These are phyloP conservation scores for Pulicaria dysenterica DNA, from an alignment of 129 eudicot species.

Conservation along the genomic window DNA sequence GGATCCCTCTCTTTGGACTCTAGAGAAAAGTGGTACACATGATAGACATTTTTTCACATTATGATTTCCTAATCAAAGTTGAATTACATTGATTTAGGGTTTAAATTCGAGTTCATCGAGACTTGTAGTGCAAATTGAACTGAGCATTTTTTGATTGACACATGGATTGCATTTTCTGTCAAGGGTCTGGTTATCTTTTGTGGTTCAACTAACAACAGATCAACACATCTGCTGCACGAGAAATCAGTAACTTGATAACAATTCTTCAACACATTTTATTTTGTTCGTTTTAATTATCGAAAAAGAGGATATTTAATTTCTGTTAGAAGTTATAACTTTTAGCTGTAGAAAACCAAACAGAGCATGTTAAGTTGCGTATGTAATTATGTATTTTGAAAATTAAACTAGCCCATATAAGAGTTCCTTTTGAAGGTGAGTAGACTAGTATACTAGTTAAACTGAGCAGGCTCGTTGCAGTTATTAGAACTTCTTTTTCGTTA, in stretches of 20 bases:
- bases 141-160: background rate
- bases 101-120: background rate
- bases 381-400: too few relatives aligned
- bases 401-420: too few relatives aligned
- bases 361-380: background rate
- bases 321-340: background rate
- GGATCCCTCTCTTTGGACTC: background rate
- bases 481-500: too few relatives aligned
- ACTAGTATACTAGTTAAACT: too few relatives aligned
- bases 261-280: background rate
- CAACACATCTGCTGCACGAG: too few relatives aligned
- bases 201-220: too few relatives aligned
- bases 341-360: background rate
- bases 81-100: constrained; percentile 6
- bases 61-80: background rate
- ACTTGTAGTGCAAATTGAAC: too few relatives aligned
- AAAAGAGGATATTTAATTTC: background rate
- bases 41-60: background rate
- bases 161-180: too few relatives aligned
- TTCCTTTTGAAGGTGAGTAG: too few relatives aligned
- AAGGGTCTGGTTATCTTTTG: too few relatives aligned
- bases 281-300: background rate
- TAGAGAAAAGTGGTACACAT: background rate
- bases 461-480: too few relatives aligned
- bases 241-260: too few relatives aligned